Percentiles rank a stretch among this genome's conserved stretches.
Conservation (phyloP, 768 basidiomycete species). For the Boletellus ananiceps region DNA sequence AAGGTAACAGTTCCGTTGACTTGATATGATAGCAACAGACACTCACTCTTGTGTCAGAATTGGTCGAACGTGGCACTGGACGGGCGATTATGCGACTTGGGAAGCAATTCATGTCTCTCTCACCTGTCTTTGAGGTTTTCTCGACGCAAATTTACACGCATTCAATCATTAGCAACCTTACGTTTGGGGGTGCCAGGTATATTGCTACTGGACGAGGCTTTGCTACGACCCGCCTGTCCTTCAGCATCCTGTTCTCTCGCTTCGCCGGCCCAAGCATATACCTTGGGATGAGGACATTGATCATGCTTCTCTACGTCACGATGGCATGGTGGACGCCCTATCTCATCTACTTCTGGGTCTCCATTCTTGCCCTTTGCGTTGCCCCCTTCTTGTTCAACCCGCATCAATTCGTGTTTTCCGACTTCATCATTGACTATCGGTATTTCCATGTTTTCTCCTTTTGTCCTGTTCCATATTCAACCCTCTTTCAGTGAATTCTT, state of each 20-base stretch:
- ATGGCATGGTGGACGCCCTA: conserved; percentile 88
- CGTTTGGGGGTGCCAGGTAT: conserved; percentile 96
- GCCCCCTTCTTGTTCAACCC: conserved; percentile 99
- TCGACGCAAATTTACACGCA: conserved; percentile 98
- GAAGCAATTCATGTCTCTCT: conserved; percentile 92
- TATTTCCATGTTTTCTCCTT: conserved; percentile 30
- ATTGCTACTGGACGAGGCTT: conserved; percentile 99
- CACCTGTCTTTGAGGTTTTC: conserved; percentile 96
- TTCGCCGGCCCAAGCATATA: conserved; percentile 99
- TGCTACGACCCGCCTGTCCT: conserved; percentile 91
- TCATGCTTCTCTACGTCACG: conserved; percentile 93
- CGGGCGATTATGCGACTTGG: conserved; percentile 87
- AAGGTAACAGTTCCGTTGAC: conserved; percentile 52
- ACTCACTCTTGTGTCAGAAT: conserved; percentile 48
- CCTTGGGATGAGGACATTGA: conserved; percentile 87
- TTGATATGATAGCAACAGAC: conserved; percentile 12
- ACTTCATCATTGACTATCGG: conserved; percentile 96
- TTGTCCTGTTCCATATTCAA: background rate
- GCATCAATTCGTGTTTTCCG: conserved; percentile 97
- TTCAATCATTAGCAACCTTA: conserved; percentile 94
- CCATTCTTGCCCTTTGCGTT: conserved; percentile 85
- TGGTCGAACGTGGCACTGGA: conserved; percentile 91
- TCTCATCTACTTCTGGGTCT: conserved; percentile 97
- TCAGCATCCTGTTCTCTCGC: conserved; percentile 93
- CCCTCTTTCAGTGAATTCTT: conserved; percentile 74